These are phyloP conservation scores for Xylaria sp. DNA, from an alignment of 2,329 filamentous ascomycete species.

Conservation along the genomic window DNA sequence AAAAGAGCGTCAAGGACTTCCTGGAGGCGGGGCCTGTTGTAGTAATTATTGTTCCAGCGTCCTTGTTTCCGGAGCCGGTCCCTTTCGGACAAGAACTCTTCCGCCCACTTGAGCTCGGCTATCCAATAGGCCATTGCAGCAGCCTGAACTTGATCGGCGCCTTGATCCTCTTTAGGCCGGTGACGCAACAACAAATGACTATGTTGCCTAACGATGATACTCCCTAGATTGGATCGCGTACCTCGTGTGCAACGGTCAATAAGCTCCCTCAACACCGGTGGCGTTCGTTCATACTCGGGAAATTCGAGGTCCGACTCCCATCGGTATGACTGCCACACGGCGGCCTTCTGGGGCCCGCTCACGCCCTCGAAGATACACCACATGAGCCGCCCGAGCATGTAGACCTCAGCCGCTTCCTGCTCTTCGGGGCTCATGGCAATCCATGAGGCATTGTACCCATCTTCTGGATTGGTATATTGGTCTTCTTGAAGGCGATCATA, in stretches of 20 bases:
- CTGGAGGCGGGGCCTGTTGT: slow-evolving; percentile 58
- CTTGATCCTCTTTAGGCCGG: slow-evolving; percentile 49
- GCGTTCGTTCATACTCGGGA: slow-evolving; percentile 62
- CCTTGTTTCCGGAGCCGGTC: slow-evolving; percentile 53
- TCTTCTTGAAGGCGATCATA: slow-evolving; percentile 59
- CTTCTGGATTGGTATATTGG: slow-evolving; percentile 59
- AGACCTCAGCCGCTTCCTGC: slow-evolving; percentile 69
- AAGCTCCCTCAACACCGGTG: slow-evolving; percentile 57
- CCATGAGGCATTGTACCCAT: slow-evolving; percentile 69
- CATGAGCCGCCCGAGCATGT: slow-evolving; percentile 70
- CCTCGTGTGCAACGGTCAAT: slow-evolving; percentile 65
- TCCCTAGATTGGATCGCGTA: slow-evolving; percentile 58
- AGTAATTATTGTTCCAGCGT: slow-evolving; percentile 63
- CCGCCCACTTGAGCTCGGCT: slow-evolving; percentile 59
- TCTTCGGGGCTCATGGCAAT: slow-evolving; percentile 61
- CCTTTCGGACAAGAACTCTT: slow-evolving; percentile 59
- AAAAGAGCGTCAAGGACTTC: slow-evolving; percentile 55
- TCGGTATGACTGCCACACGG: slow-evolving; percentile 69
- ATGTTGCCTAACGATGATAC: slow-evolving; percentile 57
- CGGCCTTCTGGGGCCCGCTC: slow-evolving; percentile 66
- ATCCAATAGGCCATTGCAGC: slow-evolving; percentile 61
- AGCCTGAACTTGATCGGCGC: slow-evolving; percentile 50
- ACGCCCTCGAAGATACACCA: slow-evolving; percentile 73
- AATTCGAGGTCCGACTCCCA: slow-evolving; percentile 68
- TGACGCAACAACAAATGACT: slow-evolving; percentile 59